A percentile compares a stretch with the other conserved stretches of the same genome.
phyloP scores from a whole-genome alignment of 345 rosid genomes.

The Brassica juncea region DNA sequence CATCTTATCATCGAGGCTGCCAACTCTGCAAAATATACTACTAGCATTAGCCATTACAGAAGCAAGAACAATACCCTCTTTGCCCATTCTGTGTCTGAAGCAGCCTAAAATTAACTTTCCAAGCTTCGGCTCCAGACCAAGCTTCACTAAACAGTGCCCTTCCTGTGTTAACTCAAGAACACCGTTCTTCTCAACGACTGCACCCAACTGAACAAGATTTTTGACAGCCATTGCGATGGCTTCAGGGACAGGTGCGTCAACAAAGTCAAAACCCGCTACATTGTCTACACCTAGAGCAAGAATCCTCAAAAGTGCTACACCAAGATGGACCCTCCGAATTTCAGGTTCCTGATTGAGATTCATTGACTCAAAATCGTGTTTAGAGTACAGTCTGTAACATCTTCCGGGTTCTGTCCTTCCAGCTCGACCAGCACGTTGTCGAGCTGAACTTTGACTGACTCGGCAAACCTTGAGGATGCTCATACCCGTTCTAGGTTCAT shows the following conservation, averaged over 20 bases:
- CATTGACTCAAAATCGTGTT: conserved; percentile 59
- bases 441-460: conserved; percentile 84
- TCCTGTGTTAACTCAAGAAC: conserved; percentile 62
- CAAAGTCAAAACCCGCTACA: conserved; percentile 69
- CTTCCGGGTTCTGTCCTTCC: conserved; percentile 93
- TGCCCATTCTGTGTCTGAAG: conserved; percentile 52
- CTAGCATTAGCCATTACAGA: conserved; percentile 87
- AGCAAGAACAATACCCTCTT: conserved; percentile 90
- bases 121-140: conserved; percentile 90
- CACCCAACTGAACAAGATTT: conserved; percentile 83
- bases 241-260: conserved; percentile 76
- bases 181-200: conserved; percentile 49
- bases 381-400: conserved; percentile 78
- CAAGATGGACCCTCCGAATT: conserved; percentile 87
- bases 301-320: conserved; percentile 83
- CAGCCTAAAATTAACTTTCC: conserved; percentile 78
- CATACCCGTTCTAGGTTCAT: conserved; percentile 79
- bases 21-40: conserved; percentile 89
- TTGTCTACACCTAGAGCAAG: conserved; percentile 68
- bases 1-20: conserved; percentile 60
- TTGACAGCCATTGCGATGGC: conserved; percentile 69
- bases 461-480: conserved; percentile 72
- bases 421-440: conserved; percentile 96
- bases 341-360: conserved; percentile 74
- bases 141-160: conserved; percentile 66